phyloP scores from a whole-genome alignment of 345 rosid genomes.

The Acer negundo region DNA sequence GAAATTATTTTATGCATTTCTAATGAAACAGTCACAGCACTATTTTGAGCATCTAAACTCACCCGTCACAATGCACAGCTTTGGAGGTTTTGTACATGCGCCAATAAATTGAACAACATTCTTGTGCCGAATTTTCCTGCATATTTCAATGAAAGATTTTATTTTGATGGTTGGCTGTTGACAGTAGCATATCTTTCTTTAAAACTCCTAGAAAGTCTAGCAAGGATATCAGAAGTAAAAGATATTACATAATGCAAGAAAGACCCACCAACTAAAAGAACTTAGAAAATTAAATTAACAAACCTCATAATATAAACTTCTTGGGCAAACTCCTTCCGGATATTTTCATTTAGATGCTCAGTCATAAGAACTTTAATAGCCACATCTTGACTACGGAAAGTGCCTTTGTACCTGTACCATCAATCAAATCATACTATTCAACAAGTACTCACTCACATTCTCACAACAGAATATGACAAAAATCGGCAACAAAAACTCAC shows the following conservation, averaged over 20 bases:
- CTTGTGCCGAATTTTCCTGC: slow-evolving; percentile 64
- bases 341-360: slow-evolving; percentile 42
- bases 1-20: not conserved
- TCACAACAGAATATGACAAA: slow-evolving; percentile 9
- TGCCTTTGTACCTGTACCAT: slow-evolving; percentile 51
- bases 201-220: not conserved
- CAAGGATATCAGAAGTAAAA: not conserved
- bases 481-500: slow-evolving; percentile 33
- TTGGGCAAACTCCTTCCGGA: slow-evolving; percentile 50
- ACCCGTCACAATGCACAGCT: slow-evolving; percentile 65
- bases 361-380: slow-evolving; percentile 50
- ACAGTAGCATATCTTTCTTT: not conserved
- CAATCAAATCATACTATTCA: slow-evolving; percentile 12
- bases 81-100: slow-evolving; percentile 61
- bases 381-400: slow-evolving; percentile 52
- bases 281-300: slow-evolving; percentile 11
- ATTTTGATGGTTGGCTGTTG: slow-evolving; percentile 9
- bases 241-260: not conserved
- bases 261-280: not conserved
- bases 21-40: not conserved
- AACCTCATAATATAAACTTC: slow-evolving; percentile 63
- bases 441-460: slow-evolving; percentile 8
- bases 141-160: slow-evolving; percentile 16
- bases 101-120: slow-evolving; percentile 68
- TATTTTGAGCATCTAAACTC: slow-evolving; percentile 1